A percentile compares a stretch with the other conserved stretches of the same genome.
Evolutionary conservation across 148 eudicot species (phyloP).

Genomic region (Nepenthes gracilis): DNA sequence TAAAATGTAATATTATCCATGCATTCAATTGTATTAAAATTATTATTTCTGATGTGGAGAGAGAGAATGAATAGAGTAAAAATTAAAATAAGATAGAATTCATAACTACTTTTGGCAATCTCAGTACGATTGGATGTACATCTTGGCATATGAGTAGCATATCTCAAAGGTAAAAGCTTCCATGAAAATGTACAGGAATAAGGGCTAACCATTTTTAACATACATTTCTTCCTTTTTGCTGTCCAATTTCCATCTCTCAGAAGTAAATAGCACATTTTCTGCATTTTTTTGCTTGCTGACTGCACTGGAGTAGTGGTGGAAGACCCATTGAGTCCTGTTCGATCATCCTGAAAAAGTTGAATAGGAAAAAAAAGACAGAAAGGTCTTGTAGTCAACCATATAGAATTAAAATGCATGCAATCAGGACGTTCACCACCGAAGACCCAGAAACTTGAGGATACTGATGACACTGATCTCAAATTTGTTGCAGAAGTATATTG

Average conservation of each 20-base stretch:
- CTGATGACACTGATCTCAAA: slow-evolving; percentile 22
- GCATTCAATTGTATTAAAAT: too few species aligned
- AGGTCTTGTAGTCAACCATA: background rate
- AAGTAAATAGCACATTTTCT: slow-evolving; percentile 8
- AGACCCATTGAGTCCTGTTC: slow-evolving; percentile 22
- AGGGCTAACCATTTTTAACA: slow-evolving; percentile 18
- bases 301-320: slow-evolving; percentile 15
- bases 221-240: slow-evolving; percentile 16
- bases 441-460: slow-evolving; percentile 20
- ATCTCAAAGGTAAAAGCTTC: background rate
- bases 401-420: slow-evolving; percentile 1
- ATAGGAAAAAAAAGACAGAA: slow-evolving; percentile 22
- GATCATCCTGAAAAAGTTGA: slow-evolving; percentile 30
- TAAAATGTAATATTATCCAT: too few species aligned
- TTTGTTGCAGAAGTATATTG: slow-evolving; percentile 20
- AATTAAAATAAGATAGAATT: background rate
- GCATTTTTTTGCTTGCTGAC: slow-evolving; percentile 11
- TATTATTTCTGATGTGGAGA: too few species aligned
- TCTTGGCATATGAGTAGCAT: too few species aligned
- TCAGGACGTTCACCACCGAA: slow-evolving; percentile 3
- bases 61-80: too few species aligned
- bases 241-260: slow-evolving; percentile 10
- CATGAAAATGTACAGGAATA: background rate
- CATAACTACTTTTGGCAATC: background rate
- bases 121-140: too few species aligned